Evolutionary conservation across 2,329 filamentous ascomycete species (phyloP).

Genomic region (Mollisia scopiformis): DNA sequence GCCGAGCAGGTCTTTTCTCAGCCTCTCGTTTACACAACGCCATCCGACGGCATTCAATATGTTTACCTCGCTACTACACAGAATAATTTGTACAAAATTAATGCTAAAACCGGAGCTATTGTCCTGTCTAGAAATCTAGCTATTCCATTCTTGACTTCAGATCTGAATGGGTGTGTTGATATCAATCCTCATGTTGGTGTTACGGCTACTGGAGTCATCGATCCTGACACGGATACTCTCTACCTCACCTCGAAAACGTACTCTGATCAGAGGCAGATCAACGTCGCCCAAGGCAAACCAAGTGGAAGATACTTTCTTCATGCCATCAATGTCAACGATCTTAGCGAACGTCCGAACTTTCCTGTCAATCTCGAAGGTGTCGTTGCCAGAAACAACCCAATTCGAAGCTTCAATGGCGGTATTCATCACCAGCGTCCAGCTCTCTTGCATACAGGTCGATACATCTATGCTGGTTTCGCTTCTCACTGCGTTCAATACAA

Average conservation of each 20-base stretch:
- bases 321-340: conserved; percentile 48
- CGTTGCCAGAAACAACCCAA: conserved; percentile 48
- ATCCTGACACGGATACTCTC: conserved; percentile 51
- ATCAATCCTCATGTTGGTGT: conserved; percentile 51
- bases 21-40: conserved; percentile 57
- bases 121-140: conserved; percentile 50
- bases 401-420: conserved; percentile 48
- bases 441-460: conserved; percentile 49
- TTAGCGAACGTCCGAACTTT: conserved; percentile 44
- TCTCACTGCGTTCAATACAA: conserved; percentile 56
- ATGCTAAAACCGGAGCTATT: conserved; percentile 56
- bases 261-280: conserved; percentile 38
- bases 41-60: conserved; percentile 50
- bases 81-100: conserved; percentile 60
- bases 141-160: conserved; percentile 49
- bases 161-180: conserved; percentile 50
- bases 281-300: conserved; percentile 42
- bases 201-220: conserved; percentile 53
- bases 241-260: conserved; percentile 55
- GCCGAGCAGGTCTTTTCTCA: conserved; percentile 56
- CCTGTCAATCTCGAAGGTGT: conserved; percentile 47
- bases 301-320: conserved; percentile 49
- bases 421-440: conserved; percentile 51
- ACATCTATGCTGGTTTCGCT: conserved; percentile 51
- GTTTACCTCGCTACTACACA: conserved; percentile 60